Base-by-base conservation (phyloP, 2,329 filamentous ascomycete genomes). In the Diplodia mutila region DNA sequence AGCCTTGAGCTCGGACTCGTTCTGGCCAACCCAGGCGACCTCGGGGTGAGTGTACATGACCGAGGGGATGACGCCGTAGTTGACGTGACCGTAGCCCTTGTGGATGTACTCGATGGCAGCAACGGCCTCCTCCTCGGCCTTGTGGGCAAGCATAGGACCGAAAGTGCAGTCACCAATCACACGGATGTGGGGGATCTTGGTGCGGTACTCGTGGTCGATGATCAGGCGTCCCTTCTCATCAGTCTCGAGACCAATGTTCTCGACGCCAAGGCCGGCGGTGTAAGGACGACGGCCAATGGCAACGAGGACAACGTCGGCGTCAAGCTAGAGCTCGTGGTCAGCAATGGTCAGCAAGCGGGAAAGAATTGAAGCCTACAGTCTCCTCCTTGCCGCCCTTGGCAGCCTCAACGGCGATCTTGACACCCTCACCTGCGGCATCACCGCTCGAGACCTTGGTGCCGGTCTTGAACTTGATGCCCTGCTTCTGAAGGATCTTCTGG, bases 21-120 rank as follows among this genome's bases (percentile, higher is more conserved):
- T 97, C 85, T 97, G 94, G 68, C 95, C 95, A 55, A 99, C 95
- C 95, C 95, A 99, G 42, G 95, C 93, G 72, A 98, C 95, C 82
- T 99, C 95, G 39, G 95, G 95, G 84, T 97, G 91, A 12, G 95
- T 98, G 88, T 99, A 99, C 95, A 99, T 99, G 83, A 99, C 95
- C 39, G 92, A 95, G 72, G 95, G 95, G 78, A 99, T 99, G 80
- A 91, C 92, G 76, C 89, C 92, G 84, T 99, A 99, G 90, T 99
- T 99, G 83, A 99, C 95, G 82, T 99, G 95, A 68, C 95, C 95
- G 82, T 96, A 91, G 72, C 93, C 93, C 86, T 98, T 98, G 85
- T 92, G 94, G 82, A 99, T 95, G 86, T 93, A 98, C 83, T 99
- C 95, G 70, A 98, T 86, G 68, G 90, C 94, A 37, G 95, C 95